Evolutionary conservation across 2,329 filamentous ascomycete genomes (phyloP).

Genomic region (Penicillium sp.): DNA sequence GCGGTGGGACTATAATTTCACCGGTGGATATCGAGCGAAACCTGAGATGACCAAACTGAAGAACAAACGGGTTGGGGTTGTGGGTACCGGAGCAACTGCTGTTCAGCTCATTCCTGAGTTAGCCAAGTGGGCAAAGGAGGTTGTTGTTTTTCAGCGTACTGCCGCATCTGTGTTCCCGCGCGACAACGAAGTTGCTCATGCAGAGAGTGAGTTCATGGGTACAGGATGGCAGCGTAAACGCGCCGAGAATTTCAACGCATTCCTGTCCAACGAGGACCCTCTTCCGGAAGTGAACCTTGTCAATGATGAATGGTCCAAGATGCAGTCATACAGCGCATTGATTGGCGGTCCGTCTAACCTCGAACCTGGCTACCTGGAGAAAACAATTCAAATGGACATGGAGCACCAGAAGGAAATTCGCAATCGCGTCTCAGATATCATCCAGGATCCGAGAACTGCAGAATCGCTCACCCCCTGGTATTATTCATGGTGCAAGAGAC

Average conservation of each 20-base stretch:
- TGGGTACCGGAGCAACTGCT: neutral
- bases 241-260: neutral
- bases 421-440: neutral
- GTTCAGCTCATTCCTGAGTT: neutral
- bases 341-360: neutral
- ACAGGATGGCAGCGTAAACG: neutral
- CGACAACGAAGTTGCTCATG: neutral
- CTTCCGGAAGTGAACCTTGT: neutral
- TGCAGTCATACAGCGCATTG: neutral
- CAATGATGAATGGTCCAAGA: neutral
- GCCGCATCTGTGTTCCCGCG: neutral
- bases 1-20: neutral
- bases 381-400: neutral
- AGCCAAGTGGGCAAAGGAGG: neutral
- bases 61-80: neutral
- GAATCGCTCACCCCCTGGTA: neutral
- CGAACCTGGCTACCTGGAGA: neutral
- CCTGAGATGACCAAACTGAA: neutral
- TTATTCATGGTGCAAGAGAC: neutral
- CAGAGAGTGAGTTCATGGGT: neutral
- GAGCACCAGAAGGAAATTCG: neutral
- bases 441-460: neutral
- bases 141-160: neutral
- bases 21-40: neutral
- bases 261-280: neutral